These are phyloP conservation scores for Pseudogymnoascus sp. DNA, from an alignment of 2,329 filamentous ascomycete species.

Conservation along the genomic window DNA sequence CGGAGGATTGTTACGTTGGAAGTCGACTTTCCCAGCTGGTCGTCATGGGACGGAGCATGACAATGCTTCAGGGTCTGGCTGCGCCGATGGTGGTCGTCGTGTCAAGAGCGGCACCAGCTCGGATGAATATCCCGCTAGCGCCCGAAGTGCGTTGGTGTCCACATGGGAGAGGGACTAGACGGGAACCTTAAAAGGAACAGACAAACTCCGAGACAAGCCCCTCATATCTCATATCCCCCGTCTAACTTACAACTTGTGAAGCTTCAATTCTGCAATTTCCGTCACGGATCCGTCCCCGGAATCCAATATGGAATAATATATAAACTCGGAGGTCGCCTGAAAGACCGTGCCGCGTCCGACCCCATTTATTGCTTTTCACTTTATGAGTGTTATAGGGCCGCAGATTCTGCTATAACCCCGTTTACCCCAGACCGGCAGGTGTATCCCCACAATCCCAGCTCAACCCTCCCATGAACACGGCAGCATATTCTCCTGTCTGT, in stretches of 20 bases:
- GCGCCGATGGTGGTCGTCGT: background rate
- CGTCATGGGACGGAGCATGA: background rate
- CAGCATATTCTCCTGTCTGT: background rate
- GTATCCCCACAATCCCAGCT: conserved; percentile 1
- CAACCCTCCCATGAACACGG: background rate
- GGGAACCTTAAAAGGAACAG: conserved; percentile 1
- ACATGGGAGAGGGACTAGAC: background rate
- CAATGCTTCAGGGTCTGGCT: background rate
- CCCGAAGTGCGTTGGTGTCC: conserved; percentile 5
- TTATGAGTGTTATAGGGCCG: background rate
- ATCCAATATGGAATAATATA: background rate
- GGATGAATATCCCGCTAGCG: background rate
- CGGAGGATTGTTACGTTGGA: background rate
- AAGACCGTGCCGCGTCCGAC: background rate
- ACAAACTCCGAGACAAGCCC: background rate
- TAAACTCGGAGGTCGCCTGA: background rate
- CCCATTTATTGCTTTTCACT: background rate
- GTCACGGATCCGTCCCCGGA: background rate
- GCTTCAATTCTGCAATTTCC: background rate
- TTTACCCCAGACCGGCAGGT: conserved; percentile 1
- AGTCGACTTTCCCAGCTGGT: background rate
- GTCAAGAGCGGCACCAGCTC: conserved; percentile 4
- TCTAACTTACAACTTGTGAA: conserved; percentile 2
- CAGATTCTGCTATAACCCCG: background rate
- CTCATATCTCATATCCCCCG: background rate